A percentile compares a stretch with the other conserved stretches of the same genome.
phyloP scores from a whole-genome alignment of 1,284 basidiomycete species.

The Pyrrhoderma noxium region DNA sequence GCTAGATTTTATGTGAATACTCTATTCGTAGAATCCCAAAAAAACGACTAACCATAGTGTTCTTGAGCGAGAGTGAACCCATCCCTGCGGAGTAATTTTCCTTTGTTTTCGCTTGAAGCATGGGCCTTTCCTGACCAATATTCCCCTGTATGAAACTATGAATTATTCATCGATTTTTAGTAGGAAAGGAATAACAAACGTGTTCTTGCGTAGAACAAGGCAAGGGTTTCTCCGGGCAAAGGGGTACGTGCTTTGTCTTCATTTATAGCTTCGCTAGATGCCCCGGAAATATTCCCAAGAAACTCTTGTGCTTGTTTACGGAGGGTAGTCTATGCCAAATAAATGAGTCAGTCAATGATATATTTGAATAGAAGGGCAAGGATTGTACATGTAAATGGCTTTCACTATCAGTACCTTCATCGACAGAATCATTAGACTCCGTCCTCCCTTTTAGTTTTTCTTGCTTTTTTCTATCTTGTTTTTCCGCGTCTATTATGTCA shows the following conservation, averaged over 20 bases:
- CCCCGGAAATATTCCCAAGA: slow-evolving; percentile 55
- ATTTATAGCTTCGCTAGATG: slow-evolving; percentile 37
- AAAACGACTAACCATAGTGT: slow-evolving; percentile 45
- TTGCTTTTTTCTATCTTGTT: slow-evolving; percentile 6
- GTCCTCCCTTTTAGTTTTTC: slow-evolving; percentile 18
- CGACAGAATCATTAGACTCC: slow-evolving; percentile 17
- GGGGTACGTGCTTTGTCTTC: slow-evolving; percentile 79
- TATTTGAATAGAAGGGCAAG: neutral
- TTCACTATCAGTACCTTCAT: slow-evolving; percentile 19
- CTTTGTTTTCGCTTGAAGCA: slow-evolving; percentile 53
- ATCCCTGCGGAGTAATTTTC: slow-evolving; percentile 74
- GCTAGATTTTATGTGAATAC: slow-evolving; percentile 29
- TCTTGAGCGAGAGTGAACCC: slow-evolving; percentile 71
- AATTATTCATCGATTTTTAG: neutral
- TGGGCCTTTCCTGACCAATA: slow-evolving; percentile 80
- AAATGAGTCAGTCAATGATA: neutral
- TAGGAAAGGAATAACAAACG: slow-evolving; percentile 31
- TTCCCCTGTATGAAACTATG: slow-evolving; percentile 40
- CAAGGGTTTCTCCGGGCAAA: slow-evolving; percentile 81
- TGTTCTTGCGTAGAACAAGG: slow-evolving; percentile 79
- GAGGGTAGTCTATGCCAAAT: slow-evolving; percentile 44
- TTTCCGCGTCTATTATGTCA: neutral
- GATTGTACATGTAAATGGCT: neutral
- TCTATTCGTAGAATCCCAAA: neutral
- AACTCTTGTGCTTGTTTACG: slow-evolving; percentile 61